Conservation (phyloP, 148 eudicot genomes). For the Suaeda aralocaspica region DNA sequence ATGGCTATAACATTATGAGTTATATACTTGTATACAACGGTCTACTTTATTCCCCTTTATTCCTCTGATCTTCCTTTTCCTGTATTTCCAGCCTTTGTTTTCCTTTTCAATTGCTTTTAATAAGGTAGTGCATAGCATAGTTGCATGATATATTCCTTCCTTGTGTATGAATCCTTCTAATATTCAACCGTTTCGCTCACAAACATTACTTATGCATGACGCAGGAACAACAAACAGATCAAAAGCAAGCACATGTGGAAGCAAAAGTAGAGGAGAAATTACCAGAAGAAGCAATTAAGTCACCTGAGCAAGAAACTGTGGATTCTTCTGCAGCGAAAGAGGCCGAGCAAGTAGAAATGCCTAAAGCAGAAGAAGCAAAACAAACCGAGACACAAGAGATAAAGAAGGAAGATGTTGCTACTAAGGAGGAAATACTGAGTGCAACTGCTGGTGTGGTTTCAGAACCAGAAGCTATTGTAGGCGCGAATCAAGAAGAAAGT, state of each 20-base stretch:
- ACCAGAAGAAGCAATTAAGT: slow-evolving; percentile 26
- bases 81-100: slow-evolving; percentile 7
- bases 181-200: not conserved
- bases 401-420: slow-evolving; percentile 16
- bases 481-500: slow-evolving; percentile 17
- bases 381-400: slow-evolving; percentile 25
- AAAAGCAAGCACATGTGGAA: slow-evolving; percentile 30
- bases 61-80: slow-evolving; percentile 15
- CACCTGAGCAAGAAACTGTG: slow-evolving; percentile 15
- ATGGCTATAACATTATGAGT: not conserved
- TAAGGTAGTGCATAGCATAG: not conserved
- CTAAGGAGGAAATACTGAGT: slow-evolving; percentile 21
- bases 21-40: not conserved
- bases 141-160: slow-evolving; percentile 26
- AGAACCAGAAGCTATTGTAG: slow-evolving; percentile 17
- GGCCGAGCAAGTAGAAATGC: slow-evolving; percentile 26
- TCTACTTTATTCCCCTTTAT: slow-evolving; percentile 19
- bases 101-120: slow-evolving; percentile 12
- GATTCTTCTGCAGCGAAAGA: slow-evolving; percentile 16
- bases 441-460: slow-evolving; percentile 4
- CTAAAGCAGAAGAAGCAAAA: slow-evolving; percentile 28
- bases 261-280: slow-evolving; percentile 34
- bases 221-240: slow-evolving; percentile 37
- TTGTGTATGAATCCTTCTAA: slow-evolving; percentile 19
- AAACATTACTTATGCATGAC: not conserved